These are phyloP conservation scores for Pezicula radicicola DNA, from an alignment of 2,329 filamentous ascomycete genomes.

Conservation along the genomic window DNA sequence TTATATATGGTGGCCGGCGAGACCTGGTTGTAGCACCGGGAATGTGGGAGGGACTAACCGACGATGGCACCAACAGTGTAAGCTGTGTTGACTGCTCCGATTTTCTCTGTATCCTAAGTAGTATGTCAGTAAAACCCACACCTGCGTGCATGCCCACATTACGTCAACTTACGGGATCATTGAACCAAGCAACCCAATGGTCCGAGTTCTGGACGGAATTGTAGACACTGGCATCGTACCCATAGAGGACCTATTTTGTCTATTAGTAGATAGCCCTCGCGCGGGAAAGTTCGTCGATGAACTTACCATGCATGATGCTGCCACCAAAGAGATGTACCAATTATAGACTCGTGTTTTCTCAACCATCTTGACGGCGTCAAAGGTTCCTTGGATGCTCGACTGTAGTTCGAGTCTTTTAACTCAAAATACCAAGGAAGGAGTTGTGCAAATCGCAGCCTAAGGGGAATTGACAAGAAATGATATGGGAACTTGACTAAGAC, in stretches of 20 bases:
- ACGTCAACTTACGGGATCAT: constrained; percentile 26
- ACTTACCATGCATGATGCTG: constrained; percentile 49
- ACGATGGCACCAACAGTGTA: constrained; percentile 71
- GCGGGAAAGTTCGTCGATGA: no score
- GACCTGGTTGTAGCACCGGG: background rate
- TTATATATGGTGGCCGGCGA: no score
- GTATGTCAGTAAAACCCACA: constrained; percentile 20
- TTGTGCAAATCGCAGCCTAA: no score
- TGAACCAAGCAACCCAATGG: constrained; percentile 65
- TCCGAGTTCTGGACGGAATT: constrained; percentile 67
- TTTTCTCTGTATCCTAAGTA: constrained; percentile 33
- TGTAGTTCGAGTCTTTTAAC: no score
- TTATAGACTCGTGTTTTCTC: constrained; percentile 5
- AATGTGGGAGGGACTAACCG: constrained; percentile 34
- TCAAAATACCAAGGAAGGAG: no score
- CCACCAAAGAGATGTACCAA: constrained; percentile 66
- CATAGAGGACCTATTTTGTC: constrained; percentile 56
- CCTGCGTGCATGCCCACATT: background rate
- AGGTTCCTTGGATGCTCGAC: no score
- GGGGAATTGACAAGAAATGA: no score
- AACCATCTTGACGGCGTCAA: constrained; percentile 3
- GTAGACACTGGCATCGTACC: constrained; percentile 72
- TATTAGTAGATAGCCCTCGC: no score
- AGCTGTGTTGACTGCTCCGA: constrained; percentile 61
- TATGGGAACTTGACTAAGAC: no score